These are phyloP conservation scores for Erodium maritimum DNA, from an alignment of 345 rosid genomes.

Conservation along the genomic window DNA sequence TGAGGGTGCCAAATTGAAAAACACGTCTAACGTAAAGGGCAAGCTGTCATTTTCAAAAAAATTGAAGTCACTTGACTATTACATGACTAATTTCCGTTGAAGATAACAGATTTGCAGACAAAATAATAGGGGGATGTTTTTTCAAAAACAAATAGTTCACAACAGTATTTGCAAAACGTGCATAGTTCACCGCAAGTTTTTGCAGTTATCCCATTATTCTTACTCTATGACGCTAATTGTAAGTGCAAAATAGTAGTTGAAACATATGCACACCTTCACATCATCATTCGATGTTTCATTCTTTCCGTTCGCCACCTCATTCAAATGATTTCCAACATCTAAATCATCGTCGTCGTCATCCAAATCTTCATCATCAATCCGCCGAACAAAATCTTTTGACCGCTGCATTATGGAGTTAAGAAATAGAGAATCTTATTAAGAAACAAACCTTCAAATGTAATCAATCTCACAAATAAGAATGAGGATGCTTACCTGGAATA, in stretches of 20 bases:
- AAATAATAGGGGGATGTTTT: too few relatives aligned
- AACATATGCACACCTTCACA: constrained; percentile 7
- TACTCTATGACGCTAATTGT: not conserved
- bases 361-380: constrained; percentile 11
- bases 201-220: too few relatives aligned
- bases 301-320: constrained; percentile 1
- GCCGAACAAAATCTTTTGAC: constrained; percentile 10
- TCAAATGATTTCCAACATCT: not conserved
- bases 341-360: constrained; percentile 7
- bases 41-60: too few relatives aligned
- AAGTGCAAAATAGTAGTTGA: not conserved
- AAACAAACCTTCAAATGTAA: not conserved
- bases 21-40: too few relatives aligned
- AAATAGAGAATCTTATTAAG: not conserved
- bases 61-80: too few relatives aligned
- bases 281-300: not conserved
- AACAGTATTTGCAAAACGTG: too few relatives aligned
- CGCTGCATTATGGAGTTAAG: not conserved
- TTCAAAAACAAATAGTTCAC: too few relatives aligned
- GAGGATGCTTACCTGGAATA: constrained; percentile 9
- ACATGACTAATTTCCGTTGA: too few relatives aligned
- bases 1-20: too few relatives aligned
- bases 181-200: too few relatives aligned
- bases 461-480: not conserved
- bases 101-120: too few relatives aligned